These are phyloP conservation scores for Isoetes taiwanensis DNA, from an alignment of 75 land plant genomes.

Conservation along the genomic window DNA sequence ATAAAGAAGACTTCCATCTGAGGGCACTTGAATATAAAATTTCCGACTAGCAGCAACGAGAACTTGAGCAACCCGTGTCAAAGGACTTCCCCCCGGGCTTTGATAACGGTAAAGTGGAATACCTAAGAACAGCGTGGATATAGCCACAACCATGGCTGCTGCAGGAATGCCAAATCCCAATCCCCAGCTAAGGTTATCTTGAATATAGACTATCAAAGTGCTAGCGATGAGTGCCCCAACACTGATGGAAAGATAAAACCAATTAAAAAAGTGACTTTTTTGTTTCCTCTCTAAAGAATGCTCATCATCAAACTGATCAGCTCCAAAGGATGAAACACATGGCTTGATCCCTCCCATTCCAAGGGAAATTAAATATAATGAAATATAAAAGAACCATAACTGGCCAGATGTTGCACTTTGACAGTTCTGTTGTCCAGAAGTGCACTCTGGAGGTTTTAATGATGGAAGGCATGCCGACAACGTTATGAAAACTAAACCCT, in stretches of 20 bases:
- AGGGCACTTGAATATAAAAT: conserved; percentile 22
- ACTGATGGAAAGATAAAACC: conserved; percentile 30
- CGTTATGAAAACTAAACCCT: conserved; percentile 27
- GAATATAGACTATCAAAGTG: conserved; percentile 34
- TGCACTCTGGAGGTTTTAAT: conserved; percentile 11
- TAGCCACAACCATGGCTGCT: conserved; percentile 12
- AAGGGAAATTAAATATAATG: conserved; percentile 20
- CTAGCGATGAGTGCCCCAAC: conserved; percentile 30
- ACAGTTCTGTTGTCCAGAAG: not conserved
- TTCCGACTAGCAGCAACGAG: conserved; percentile 53
- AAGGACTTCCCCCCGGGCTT: conserved; percentile 47
- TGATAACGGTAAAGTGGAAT: conserved; percentile 35
- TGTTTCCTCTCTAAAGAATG: conserved; percentile 10
- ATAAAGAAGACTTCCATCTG: conserved; percentile 31
- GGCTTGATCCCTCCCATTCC: conserved; percentile 36
- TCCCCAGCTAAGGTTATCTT: conserved; percentile 31
- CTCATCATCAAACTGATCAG: conserved; percentile 30
- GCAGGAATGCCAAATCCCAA: conserved; percentile 31
- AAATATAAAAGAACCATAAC: conserved; percentile 9
- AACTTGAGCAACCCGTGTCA: conserved; percentile 53
- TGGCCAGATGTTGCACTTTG: conserved; percentile 16
- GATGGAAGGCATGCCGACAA: conserved; percentile 26
- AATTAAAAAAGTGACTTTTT: conserved; percentile 36
- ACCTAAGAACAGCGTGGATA: conserved; percentile 21
- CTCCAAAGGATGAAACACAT: conserved; percentile 20